Percentiles rank a stretch among this genome's conserved stretches.
Conservation (phyloP, 2,329 filamentous ascomycete genomes). For the Colletotrichum sidae region DNA sequence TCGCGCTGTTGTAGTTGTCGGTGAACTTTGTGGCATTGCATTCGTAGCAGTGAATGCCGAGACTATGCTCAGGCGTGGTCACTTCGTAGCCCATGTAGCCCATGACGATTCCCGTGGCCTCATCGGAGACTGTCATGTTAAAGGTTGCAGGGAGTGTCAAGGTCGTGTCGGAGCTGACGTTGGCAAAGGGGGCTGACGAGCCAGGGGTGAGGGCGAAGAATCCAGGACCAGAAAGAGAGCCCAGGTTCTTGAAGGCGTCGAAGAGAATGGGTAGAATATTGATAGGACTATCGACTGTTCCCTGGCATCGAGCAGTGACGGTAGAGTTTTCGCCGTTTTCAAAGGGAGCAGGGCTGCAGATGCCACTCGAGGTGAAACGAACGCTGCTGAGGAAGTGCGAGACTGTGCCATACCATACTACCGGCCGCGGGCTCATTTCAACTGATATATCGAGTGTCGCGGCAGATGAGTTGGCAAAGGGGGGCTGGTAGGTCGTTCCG, state of each 20-base stretch:
- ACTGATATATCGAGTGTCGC: slow-evolving; percentile 14
- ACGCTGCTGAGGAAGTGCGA: slow-evolving; percentile 32
- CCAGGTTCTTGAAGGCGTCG: slow-evolving; percentile 35
- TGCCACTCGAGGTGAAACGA: slow-evolving; percentile 20
- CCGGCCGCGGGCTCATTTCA: slow-evolving; percentile 29
- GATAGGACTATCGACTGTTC: slow-evolving; percentile 24
- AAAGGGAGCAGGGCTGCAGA: slow-evolving; percentile 33
- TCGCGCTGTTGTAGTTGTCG: slow-evolving; percentile 26
- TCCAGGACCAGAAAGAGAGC: slow-evolving; percentile 23
- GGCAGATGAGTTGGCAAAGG: slow-evolving; percentile 13
- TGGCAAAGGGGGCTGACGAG: slow-evolving; percentile 22
- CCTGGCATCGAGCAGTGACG: slow-evolving; percentile 32
- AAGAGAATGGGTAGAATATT: slow-evolving; percentile 34
- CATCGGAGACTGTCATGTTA: slow-evolving; percentile 30
- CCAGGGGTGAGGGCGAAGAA: slow-evolving; percentile 25
- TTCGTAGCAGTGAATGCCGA: slow-evolving; percentile 32
- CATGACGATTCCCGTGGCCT: slow-evolving; percentile 22
- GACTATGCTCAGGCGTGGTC: slow-evolving; percentile 3
- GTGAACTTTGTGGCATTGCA: slow-evolving; percentile 35
- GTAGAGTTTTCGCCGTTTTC: slow-evolving; percentile 32
- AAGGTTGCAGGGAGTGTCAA: slow-evolving; percentile 27
- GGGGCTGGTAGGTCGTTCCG: neutral
- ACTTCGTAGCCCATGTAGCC: slow-evolving; percentile 35
- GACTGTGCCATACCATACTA: slow-evolving; percentile 32
- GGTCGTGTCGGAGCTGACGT: slow-evolving; percentile 35